A percentile compares a stretch with the other conserved stretches of the same genome.
These are phyloP conservation scores for Podospora anserina DNA, from an alignment of 495 filamentous ascomycete genomes.

Conservation along the genomic window DNA sequence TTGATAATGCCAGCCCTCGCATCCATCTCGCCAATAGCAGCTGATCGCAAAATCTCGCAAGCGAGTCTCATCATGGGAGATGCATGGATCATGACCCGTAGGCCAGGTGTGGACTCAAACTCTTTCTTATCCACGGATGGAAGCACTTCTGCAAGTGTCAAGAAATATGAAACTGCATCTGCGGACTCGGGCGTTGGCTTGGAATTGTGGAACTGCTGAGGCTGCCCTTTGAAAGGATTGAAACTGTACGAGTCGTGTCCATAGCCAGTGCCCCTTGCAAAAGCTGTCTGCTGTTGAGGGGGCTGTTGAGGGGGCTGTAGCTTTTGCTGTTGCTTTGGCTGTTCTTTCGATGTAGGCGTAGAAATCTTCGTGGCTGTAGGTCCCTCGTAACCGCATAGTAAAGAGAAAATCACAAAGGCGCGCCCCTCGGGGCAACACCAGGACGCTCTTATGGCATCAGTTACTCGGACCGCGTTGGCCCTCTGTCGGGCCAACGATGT, in stretches of 20 bases:
- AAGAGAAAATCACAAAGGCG: constrained; percentile 33
- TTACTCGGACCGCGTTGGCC: not conserved
- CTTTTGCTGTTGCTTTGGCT: not conserved
- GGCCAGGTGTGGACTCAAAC: not conserved
- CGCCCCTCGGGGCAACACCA: constrained; percentile 38
- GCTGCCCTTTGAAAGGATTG: not conserved
- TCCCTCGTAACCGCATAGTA: constrained; percentile 31
- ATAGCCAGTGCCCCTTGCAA: constrained; percentile 29
- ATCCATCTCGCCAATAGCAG: not conserved
- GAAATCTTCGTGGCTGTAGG: not conserved
- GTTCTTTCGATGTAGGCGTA: not conserved
- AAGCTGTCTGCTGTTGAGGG: not conserved
- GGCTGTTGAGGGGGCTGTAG: not conserved
- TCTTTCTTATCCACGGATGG: not conserved
- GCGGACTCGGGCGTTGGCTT: not conserved
- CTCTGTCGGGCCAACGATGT: not conserved
- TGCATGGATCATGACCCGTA: not conserved
- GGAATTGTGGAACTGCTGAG: not conserved
- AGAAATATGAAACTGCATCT: not conserved
- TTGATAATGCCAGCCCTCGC: not conserved
- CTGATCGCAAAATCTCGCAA: not conserved
- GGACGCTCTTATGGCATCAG: not conserved
- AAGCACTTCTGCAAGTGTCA: not conserved
- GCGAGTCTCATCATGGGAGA: not conserved
- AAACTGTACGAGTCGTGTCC: constrained; percentile 1